Percentiles rank a stretch among this genome's conserved stretches.
phyloP scores from a whole-genome alignment of 139 green algal genomes.

The Chlamydomonas applanata region DNA sequence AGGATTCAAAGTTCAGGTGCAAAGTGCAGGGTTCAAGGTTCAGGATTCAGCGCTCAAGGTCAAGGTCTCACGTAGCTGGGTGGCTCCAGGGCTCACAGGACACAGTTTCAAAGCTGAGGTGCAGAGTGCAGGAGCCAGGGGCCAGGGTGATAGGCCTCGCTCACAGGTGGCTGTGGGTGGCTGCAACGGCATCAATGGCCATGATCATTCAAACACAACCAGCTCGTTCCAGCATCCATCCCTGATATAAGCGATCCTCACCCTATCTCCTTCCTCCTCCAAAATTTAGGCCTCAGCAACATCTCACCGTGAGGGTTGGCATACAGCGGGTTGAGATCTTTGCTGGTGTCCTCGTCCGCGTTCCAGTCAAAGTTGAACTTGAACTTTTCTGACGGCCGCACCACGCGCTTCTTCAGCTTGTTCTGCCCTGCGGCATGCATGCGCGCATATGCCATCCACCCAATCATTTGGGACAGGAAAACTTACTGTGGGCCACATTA shows the following conservation, averaged over 20 bases:
- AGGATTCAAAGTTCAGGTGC: neutral
- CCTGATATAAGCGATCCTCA: neutral
- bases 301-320: constrained; percentile 70
- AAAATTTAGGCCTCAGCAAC: no score
- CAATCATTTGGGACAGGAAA: no score
- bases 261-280: neutral
- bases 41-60: no score
- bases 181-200: neutral
- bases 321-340: constrained; percentile 93
- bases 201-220: neutral
- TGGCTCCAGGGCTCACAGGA: no score
- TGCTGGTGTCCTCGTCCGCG: constrained; percentile 87
- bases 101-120: no score
- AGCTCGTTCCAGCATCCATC: neutral
- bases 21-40: neutral
- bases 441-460: no score
- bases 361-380: constrained; percentile 98
- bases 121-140: no score
- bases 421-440: no score
- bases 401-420: constrained; percentile 74
- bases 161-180: neutral
- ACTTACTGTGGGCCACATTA: no score
- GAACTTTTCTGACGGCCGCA: constrained; percentile 89
- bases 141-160: no score
- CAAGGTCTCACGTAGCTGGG: no score